phyloP scores from a whole-genome alignment of 2,329 filamentous ascomycete species.

The Sclerotiophoma versabilis region DNA sequence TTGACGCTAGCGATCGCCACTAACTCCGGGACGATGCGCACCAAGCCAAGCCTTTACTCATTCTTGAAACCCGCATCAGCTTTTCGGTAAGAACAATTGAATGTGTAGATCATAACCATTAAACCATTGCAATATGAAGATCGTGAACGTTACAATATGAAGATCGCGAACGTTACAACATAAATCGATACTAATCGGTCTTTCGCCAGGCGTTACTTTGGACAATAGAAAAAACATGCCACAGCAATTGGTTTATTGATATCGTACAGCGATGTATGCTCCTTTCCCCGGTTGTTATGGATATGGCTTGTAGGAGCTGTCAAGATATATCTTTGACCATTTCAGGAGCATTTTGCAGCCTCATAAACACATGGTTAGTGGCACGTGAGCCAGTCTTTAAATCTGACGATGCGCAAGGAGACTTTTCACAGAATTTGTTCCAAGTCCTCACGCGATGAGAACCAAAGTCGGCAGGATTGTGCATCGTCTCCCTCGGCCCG shows the following conservation, averaged over 20 bases:
- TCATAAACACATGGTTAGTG: slow-evolving; percentile 3
- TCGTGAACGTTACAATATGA: too few species aligned
- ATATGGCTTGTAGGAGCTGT: too few species aligned
- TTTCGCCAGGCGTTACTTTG: too few species aligned
- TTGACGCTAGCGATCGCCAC: slow-evolving; percentile 2
- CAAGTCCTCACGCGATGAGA: background rate
- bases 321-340: too few species aligned
- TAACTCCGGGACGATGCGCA: slow-evolving; percentile 4
- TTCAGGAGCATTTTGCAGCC: background rate
- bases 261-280: too few species aligned
- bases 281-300: too few species aligned
- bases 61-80: background rate
- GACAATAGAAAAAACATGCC: too few species aligned
- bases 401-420: slow-evolving; percentile 6
- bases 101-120: too few species aligned
- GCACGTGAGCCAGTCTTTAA: background rate
- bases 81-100: background rate
- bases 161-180: too few species aligned
- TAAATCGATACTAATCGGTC: too few species aligned
- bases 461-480: slow-evolving; percentile 8
- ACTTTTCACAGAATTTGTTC: background rate
- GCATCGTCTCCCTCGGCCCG: slow-evolving; percentile 10
- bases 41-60: background rate
- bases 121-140: too few species aligned
- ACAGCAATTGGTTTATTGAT: too few species aligned